These are phyloP conservation scores for Thielaviopsis ethacetica DNA, from an alignment of 2,329 filamentous ascomycete species.

Conservation along the genomic window DNA sequence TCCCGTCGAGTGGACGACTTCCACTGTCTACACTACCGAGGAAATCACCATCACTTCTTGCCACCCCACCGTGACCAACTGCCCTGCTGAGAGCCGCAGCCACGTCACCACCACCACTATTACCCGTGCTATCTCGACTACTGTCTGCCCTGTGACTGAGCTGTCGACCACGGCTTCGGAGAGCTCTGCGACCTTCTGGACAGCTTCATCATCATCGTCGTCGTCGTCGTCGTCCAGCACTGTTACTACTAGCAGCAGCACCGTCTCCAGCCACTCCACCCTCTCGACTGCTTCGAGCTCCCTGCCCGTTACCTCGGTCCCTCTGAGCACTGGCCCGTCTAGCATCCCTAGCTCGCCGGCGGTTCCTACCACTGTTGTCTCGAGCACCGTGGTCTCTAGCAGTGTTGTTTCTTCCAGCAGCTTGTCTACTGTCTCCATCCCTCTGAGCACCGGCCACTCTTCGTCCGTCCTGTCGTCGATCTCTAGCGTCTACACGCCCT, in stretches of 20 bases:
- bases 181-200: not conserved
- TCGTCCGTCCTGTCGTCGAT: not conserved
- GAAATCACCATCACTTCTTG: constrained; percentile 41
- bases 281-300: not conserved
- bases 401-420: not conserved
- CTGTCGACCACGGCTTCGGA: not conserved
- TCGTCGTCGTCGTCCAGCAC: no score
- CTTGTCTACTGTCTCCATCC: no score
- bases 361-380: not conserved
- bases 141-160: constrained; percentile 24
- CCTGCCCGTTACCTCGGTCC: not conserved
- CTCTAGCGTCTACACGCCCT: not conserved
- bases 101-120: constrained; percentile 25
- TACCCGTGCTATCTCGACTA: constrained; percentile 26
- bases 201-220: not conserved
- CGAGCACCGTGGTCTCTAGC: no score
- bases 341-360: not conserved
- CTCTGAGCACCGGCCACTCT: no score
- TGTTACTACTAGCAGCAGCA: not conserved
- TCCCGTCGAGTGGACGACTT: constrained; percentile 16
- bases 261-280: not conserved
- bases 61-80: constrained; percentile 26
- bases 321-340: not conserved
- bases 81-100: constrained; percentile 19
- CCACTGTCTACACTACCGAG: constrained; percentile 24